Evolutionary conservation across 164 flowering plant species (phyloP).

Genomic region (Taxillus chinensis): DNA sequence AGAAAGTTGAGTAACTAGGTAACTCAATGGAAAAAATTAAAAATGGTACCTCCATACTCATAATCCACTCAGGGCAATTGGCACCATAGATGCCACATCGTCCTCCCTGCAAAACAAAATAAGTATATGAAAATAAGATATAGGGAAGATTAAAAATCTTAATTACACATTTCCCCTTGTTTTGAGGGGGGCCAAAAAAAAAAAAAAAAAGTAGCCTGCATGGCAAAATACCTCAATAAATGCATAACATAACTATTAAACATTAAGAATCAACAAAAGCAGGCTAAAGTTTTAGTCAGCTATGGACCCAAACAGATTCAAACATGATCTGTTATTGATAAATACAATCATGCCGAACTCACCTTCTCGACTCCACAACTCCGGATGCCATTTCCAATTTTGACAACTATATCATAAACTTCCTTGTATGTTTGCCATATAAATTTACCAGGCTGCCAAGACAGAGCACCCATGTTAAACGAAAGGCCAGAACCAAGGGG

Average conservation of each 20-base stretch:
- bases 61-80: constrained; percentile 82
- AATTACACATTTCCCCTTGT: too few relatives aligned
- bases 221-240: too few relatives aligned
- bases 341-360: constrained; percentile 7
- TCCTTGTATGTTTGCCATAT: constrained; percentile 82
- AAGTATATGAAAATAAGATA: too few relatives aligned
- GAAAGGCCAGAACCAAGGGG: not conserved
- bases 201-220: too few relatives aligned
- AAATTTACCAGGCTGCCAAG: constrained; percentile 69
- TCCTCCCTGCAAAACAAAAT: constrained; percentile 49
- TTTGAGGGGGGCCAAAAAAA: too few relatives aligned
- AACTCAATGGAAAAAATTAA: not conserved
- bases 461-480: not conserved
- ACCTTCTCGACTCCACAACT: constrained; percentile 65
- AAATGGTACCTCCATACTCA: constrained; percentile 82
- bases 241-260: too few relatives aligned
- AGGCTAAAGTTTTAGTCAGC: too few relatives aligned
- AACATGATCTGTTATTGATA: too few relatives aligned
- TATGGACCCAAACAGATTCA: too few relatives aligned
- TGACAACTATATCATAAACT: constrained; percentile 66
- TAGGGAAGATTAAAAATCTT: too few relatives aligned
- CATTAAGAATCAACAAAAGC: too few relatives aligned
- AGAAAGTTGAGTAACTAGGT: too few relatives aligned
- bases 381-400: constrained; percentile 68
- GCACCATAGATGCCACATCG: constrained; percentile 93